Conservation (phyloP, 2,329 filamentous ascomycete genomes). For the Bipolaris oryzae region DNA sequence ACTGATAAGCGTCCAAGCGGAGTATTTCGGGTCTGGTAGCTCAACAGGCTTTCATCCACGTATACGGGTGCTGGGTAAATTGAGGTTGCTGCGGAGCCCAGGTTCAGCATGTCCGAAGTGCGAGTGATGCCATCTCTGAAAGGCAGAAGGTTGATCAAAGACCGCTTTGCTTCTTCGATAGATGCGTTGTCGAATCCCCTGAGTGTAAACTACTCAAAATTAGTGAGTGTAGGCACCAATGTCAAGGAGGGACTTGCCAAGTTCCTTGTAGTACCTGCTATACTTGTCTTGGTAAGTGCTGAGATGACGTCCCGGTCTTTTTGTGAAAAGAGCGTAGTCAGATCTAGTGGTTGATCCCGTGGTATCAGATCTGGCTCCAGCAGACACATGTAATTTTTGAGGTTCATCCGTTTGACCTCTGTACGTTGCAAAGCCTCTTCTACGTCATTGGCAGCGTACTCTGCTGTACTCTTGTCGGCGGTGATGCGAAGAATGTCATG, state of each 20-base stretch:
- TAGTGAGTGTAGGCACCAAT: neutral
- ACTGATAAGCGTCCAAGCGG: conserved; percentile 37
- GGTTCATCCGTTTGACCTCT: conserved; percentile 22
- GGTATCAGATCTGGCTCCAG: conserved; percentile 13
- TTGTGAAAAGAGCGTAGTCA: conserved; percentile 21
- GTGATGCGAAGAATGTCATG: conserved; percentile 45
- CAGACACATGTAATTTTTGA: conserved; percentile 30
- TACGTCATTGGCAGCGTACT: conserved; percentile 46
- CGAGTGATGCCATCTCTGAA: conserved; percentile 17
- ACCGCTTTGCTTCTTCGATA: conserved; percentile 37
- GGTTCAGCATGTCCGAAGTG: conserved; percentile 27
- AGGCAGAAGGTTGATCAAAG: conserved; percentile 37
- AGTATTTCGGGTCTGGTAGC: conserved; percentile 26
- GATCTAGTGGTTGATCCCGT: conserved; percentile 6
- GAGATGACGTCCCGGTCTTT: conserved; percentile 26
- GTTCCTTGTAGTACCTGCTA: conserved; percentile 23
- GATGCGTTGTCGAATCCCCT: conserved; percentile 31
- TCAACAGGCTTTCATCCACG: conserved; percentile 28
- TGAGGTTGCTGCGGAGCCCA: conserved; percentile 18
- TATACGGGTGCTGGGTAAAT: conserved; percentile 27
- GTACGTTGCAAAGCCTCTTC: conserved; percentile 30
- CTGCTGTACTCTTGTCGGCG: conserved; percentile 44
- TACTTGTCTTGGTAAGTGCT: conserved; percentile 31
- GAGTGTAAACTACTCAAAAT: conserved; percentile 33
- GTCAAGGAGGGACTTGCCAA: conserved; percentile 20